A percentile compares a stretch with the other conserved stretches of the same genome.
Conservation (phyloP, 2,329 filamentous ascomycete genomes). For the Apiospora rasikravindrae region DNA sequence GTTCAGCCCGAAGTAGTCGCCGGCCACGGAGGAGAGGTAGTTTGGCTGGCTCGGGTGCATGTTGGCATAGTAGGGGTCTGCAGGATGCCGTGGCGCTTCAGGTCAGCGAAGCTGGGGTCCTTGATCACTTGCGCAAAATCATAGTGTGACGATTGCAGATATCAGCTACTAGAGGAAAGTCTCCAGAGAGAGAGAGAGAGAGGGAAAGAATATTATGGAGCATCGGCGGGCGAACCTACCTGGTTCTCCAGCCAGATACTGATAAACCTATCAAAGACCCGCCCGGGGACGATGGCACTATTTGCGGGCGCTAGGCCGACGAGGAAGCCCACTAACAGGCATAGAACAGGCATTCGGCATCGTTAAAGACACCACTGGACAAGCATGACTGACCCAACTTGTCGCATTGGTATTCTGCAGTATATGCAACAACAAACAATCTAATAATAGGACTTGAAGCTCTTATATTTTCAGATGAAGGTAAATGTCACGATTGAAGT, state of each 20-base stretch:
- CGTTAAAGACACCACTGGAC: constrained; percentile 23
- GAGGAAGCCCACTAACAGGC: constrained; percentile 27
- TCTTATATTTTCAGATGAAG: not conserved
- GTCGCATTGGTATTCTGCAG: not conserved
- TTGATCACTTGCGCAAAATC: constrained; percentile 48
- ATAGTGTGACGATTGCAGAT: constrained; percentile 33
- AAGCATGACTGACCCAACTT: not conserved
- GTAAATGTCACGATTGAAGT: not conserved
- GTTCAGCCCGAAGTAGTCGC: constrained; percentile 55
- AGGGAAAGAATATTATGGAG: not conserved
- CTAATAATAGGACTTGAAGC: not conserved
- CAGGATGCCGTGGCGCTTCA: constrained; percentile 50
- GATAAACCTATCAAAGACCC: constrained; percentile 48
- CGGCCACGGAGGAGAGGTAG: constrained; percentile 51
- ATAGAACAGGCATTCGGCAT: constrained; percentile 23
- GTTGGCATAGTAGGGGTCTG: constrained; percentile 51
- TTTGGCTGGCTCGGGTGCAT: constrained; percentile 51
- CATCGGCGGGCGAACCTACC: constrained; percentile 40
- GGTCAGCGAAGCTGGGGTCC: constrained; percentile 45
- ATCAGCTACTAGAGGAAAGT: not conserved
- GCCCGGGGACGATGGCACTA: constrained; percentile 40
- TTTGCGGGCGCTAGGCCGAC: constrained; percentile 24
- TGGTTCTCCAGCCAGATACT: constrained; percentile 53
- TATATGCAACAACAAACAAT: not conserved
- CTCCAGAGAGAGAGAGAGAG: not conserved